These are phyloP conservation scores for Cyclotella cryptica DNA, from an alignment of 108 stramenopile genomes.

Conservation along the genomic window DNA sequence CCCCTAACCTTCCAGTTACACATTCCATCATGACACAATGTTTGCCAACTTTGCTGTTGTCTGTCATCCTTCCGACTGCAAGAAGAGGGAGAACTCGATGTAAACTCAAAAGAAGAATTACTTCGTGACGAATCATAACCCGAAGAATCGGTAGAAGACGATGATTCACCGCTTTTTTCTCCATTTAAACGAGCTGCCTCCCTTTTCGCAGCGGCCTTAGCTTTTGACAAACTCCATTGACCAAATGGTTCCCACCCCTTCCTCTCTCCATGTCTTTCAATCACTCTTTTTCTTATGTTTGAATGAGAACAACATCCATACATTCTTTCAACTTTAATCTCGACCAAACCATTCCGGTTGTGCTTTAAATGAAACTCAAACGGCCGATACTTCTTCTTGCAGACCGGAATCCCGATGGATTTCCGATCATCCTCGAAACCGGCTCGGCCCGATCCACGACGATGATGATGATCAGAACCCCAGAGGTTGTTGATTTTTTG, in stretches of 20 bases:
- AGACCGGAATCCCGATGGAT: slow-evolving; percentile 85
- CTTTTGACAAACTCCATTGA: slow-evolving; percentile 83
- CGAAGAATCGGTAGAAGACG: slow-evolving; percentile 23
- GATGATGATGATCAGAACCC: slow-evolving; percentile 57
- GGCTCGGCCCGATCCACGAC: not conserved
- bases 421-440: slow-evolving; percentile 63
- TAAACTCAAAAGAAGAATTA: slow-evolving; percentile 25
- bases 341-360: slow-evolving; percentile 31
- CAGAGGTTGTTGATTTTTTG: slow-evolving; percentile 81
- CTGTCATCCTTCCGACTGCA: slow-evolving; percentile 49
- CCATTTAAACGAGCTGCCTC: slow-evolving; percentile 61
- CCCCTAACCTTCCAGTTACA: slow-evolving; percentile 82
- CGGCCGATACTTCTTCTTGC: slow-evolving; percentile 91
- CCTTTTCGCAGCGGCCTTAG: slow-evolving; percentile 60
- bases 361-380: slow-evolving; percentile 62
- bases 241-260: slow-evolving; percentile 91
- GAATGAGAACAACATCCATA: slow-evolving; percentile 84
- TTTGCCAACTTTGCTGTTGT: slow-evolving; percentile 51
- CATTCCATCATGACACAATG: slow-evolving; percentile 78
- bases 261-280: slow-evolving; percentile 72
- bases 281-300: slow-evolving; percentile 61
- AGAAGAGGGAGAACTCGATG: slow-evolving; percentile 18
- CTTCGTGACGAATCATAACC: slow-evolving; percentile 32
- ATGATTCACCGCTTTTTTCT: not conserved
- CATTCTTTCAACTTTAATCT: slow-evolving; percentile 75